Conservation (phyloP, 2,329 filamentous ascomycete species). For the Bipolaris cookei region DNA sequence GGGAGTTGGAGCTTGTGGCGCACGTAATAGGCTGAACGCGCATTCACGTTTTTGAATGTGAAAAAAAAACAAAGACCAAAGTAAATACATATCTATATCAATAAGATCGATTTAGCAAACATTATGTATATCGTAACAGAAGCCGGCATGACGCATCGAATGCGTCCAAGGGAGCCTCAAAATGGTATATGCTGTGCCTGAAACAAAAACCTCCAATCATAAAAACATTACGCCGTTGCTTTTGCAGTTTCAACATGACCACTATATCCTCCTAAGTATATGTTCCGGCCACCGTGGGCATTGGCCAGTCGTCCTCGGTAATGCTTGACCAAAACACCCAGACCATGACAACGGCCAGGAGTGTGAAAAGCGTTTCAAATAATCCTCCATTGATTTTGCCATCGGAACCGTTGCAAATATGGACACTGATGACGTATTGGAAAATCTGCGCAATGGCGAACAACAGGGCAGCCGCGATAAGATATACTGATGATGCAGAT, state of each 20-base stretch:
- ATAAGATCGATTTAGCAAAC: slow-evolving; percentile 29
- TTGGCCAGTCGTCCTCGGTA: slow-evolving; percentile 97
- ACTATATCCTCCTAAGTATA: slow-evolving; percentile 40
- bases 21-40: slow-evolving; percentile 32
- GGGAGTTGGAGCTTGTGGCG: slow-evolving; percentile 10
- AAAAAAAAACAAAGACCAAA: not conserved
- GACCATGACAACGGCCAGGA: slow-evolving; percentile 79
- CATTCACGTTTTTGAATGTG: slow-evolving; percentile 30
- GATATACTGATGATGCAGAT: slow-evolving; percentile 65
- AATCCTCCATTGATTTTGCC: slow-evolving; percentile 92
- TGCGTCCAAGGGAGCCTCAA: slow-evolving; percentile 39
- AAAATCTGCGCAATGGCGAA: slow-evolving; percentile 96
- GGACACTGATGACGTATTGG: slow-evolving; percentile 89
- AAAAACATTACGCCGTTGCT: slow-evolving; percentile 44
- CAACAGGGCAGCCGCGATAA: slow-evolving; percentile 73
- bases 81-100: not conserved
- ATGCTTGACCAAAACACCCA: slow-evolving; percentile 99
- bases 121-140: slow-evolving; percentile 45
- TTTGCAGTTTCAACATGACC: slow-evolving; percentile 27
- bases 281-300: slow-evolving; percentile 53
- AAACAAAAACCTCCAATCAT: slow-evolving; percentile 36
- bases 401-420: slow-evolving; percentile 82
- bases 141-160: slow-evolving; percentile 35
- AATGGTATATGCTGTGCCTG: slow-evolving; percentile 51
- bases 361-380: slow-evolving; percentile 91